phyloP scores from a whole-genome alignment of 805 yeast genomes.

The Starmerella roubikii region DNA sequence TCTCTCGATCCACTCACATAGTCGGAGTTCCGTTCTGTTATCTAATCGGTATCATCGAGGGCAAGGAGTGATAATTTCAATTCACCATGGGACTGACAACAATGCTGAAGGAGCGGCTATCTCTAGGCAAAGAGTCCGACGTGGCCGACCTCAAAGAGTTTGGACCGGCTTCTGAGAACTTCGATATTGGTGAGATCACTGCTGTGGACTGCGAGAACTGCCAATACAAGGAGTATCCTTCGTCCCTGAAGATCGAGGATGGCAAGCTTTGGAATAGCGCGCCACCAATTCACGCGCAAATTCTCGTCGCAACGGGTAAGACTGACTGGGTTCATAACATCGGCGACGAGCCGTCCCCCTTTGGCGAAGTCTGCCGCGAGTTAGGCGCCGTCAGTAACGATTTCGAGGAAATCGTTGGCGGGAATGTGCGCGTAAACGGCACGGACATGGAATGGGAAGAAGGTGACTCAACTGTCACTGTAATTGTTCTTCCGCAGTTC shows the following conservation, averaged over 20 bases:
- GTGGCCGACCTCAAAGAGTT: conserved; percentile 3
- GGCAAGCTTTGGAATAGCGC: conserved; percentile 57
- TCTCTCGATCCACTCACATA: too few relatives aligned
- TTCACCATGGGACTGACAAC: not conserved
- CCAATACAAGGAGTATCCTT: conserved; percentile 13
- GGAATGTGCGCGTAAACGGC: conserved; percentile 19
- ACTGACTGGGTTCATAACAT: conserved; percentile 78
- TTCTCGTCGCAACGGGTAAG: conserved; percentile 72
- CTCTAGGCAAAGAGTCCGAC: not conserved
- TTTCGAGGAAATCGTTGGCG: conserved; percentile 16
- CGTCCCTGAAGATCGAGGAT: conserved; percentile 35
- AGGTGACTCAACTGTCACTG: conserved; percentile 7
- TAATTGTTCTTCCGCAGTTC: conserved; percentile 21
- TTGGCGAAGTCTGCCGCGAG: conserved; percentile 26
- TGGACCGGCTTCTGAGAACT: conserved; percentile 7
- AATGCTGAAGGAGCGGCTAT: not conserved
- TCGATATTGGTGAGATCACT: conserved; percentile 11
- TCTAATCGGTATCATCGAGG: too few relatives aligned
- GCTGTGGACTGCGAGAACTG: conserved; percentile 18
- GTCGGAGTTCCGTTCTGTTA: too few relatives aligned
- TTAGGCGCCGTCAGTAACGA: conserved; percentile 23
- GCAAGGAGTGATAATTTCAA: too few relatives aligned
- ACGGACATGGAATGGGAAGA: conserved; percentile 20
- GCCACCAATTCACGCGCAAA: conserved; percentile 52
- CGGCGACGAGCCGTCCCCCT: conserved; percentile 24